phyloP scores from a whole-genome alignment of 1,284 basidiomycete species.

The Apiotrichum veenhuisii region DNA sequence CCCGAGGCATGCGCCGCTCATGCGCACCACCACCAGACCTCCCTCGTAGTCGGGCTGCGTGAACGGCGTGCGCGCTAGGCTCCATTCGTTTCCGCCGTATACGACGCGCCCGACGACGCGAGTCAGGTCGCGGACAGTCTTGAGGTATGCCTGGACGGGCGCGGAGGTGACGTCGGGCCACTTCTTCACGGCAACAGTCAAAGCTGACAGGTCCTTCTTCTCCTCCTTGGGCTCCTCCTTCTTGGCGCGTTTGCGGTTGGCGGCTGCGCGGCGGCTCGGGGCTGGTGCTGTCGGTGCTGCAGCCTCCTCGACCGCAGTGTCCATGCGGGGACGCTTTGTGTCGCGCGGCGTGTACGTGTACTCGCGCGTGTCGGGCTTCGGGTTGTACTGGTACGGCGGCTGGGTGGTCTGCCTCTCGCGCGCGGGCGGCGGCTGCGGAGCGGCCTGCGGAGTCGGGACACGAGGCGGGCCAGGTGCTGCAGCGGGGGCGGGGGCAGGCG shows the following conservation, averaged over 20 bases:
- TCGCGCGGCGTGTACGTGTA: slow-evolving; percentile 36
- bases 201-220: slow-evolving; percentile 29
- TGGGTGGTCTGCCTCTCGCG: slow-evolving; percentile 25
- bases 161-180: slow-evolving; percentile 34
- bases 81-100: slow-evolving; percentile 34
- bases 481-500: slow-evolving; percentile 6
- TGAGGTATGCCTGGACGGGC: slow-evolving; percentile 34
- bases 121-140: slow-evolving; percentile 19
- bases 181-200: slow-evolving; percentile 25
- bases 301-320: slow-evolving; percentile 41
- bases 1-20: slow-evolving; percentile 37
- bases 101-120: slow-evolving; percentile 22
- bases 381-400: slow-evolving; percentile 31
- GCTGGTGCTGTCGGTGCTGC: too few relatives aligned
- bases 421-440: slow-evolving; percentile 22
- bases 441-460: background rate
- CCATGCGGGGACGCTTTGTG: slow-evolving; percentile 42
- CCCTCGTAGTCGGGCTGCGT: slow-evolving; percentile 25
- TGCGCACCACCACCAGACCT: slow-evolving; percentile 31
- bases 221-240: slow-evolving; percentile 36
- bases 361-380: slow-evolving; percentile 19
- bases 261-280: slow-evolving; percentile 11
- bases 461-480: slow-evolving; percentile 15
- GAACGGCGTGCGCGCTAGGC: slow-evolving; percentile 21
- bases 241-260: slow-evolving; percentile 30